Evolutionary conservation across 1,284 basidiomycete genomes (phyloP).

Genomic region (Malassezia caprae): DNA sequence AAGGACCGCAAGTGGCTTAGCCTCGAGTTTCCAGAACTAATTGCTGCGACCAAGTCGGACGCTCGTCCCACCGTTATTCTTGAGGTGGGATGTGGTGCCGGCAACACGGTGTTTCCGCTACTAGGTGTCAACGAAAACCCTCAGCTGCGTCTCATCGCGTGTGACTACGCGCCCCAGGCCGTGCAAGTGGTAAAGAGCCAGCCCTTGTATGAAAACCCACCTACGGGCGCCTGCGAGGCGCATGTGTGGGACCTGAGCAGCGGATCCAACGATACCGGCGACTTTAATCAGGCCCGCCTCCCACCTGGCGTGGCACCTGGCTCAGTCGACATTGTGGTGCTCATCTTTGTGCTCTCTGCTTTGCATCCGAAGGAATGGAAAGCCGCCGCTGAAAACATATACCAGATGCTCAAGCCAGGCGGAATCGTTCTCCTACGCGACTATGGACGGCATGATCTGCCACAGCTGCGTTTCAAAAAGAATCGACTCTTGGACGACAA

Average conservation of each 20-base stretch:
- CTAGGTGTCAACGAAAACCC: conserved; percentile 73
- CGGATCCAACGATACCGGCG: not conserved
- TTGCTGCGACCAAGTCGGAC: conserved; percentile 23
- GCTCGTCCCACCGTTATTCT: conserved; percentile 25
- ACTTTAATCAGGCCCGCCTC: conserved; percentile 1
- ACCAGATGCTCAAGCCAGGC: conserved; percentile 68
- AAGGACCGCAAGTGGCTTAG: conserved; percentile 45
- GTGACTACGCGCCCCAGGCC: conserved; percentile 82
- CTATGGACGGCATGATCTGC: conserved; percentile 79
- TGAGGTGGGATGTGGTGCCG: conserved; percentile 53
- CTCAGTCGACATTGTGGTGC: conserved; percentile 74
- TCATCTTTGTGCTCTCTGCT: conserved; percentile 90
- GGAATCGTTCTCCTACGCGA: conserved; percentile 79
- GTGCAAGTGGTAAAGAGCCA: conserved; percentile 68
- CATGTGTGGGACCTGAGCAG: conserved; percentile 80
- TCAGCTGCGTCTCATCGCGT: conserved; percentile 63
- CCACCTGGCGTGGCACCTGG: conserved; percentile 39
- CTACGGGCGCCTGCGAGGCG: conserved; percentile 56
- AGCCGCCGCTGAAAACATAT: conserved; percentile 72
- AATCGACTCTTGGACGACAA: conserved; percentile 79
- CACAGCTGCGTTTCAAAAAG: conserved; percentile 83
- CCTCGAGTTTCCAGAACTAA: conserved; percentile 43
- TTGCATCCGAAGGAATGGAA: conserved; percentile 87
- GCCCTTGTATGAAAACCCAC: conserved; percentile 19
- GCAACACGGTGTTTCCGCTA: conserved; percentile 86